Evolutionary conservation across 805 yeast species (phyloP).

Genomic region (Metschnikowia aberdeeniae): DNA sequence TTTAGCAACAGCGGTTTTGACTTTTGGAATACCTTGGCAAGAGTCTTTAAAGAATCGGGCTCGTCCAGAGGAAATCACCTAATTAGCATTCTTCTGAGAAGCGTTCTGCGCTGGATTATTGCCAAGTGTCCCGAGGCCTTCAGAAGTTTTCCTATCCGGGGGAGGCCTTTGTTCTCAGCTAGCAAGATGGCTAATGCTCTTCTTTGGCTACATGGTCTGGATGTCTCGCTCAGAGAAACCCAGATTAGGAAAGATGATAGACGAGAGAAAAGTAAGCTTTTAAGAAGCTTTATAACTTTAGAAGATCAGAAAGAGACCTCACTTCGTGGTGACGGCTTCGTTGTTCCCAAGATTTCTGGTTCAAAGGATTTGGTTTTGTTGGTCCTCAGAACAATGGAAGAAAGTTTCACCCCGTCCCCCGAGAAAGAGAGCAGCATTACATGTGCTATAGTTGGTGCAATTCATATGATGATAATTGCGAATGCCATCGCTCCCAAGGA

Average conservation of each 20-base stretch:
- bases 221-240: not conserved
- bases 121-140: slow-evolving; percentile 37
- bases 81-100: slow-evolving; percentile 18
- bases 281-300: slow-evolving; percentile 5
- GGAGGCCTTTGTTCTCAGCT: not conserved
- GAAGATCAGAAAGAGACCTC: not conserved
- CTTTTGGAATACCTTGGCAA: slow-evolving; percentile 23
- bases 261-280: too few relatives aligned
- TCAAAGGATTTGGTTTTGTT: slow-evolving; percentile 1
- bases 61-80: slow-evolving; percentile 19
- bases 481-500: not conserved
- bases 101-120: slow-evolving; percentile 49
- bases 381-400: not conserved
- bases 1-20: slow-evolving; percentile 1
- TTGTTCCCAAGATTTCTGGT: not conserved
- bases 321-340: not conserved
- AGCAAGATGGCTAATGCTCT: not conserved
- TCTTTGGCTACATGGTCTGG: slow-evolving; percentile 1
- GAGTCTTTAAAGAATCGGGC: slow-evolving; percentile 31
- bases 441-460: not conserved
- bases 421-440: not conserved
- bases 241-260: too few relatives aligned
- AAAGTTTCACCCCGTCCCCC: not conserved
- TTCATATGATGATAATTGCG: slow-evolving; percentile 1
- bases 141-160: not conserved